Evolutionary conservation across 352 stramenopile species (phyloP).

Genomic region (Lagenidium sp.): DNA sequence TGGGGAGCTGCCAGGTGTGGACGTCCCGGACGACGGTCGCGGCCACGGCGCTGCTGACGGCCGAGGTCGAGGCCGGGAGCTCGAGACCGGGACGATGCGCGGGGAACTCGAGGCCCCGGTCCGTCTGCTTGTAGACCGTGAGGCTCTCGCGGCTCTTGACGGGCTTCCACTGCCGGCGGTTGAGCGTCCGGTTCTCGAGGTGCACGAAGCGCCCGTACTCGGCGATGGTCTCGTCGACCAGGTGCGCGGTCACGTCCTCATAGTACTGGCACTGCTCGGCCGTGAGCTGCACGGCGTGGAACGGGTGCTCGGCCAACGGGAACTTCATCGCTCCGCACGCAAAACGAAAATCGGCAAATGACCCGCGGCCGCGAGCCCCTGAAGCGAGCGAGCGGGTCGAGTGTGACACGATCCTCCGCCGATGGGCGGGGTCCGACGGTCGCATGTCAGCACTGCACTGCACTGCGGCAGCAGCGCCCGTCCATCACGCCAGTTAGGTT

Average conservation of each 20-base stretch:
- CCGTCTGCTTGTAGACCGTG: slow-evolving; percentile 20
- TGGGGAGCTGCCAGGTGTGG: slow-evolving; percentile 12
- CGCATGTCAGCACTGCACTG: no score
- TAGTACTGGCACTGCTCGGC: slow-evolving; percentile 8
- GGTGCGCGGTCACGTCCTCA: neutral
- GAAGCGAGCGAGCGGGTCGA: neutral
- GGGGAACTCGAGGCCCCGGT: neutral
- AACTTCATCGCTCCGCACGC: slow-evolving; percentile 12
- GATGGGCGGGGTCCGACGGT: no score
- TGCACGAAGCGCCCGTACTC: slow-evolving; percentile 17
- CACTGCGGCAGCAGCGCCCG: no score
- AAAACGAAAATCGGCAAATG: neutral
- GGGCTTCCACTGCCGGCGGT: slow-evolving; percentile 18
- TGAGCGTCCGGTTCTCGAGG: slow-evolving; percentile 13
- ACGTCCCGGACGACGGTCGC: slow-evolving; percentile 2
- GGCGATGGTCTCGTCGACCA: slow-evolving; percentile 14
- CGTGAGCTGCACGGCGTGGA: slow-evolving; percentile 15
- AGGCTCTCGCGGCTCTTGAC: slow-evolving; percentile 23
- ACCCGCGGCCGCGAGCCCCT: no score
- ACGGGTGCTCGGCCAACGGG: slow-evolving; percentile 12
- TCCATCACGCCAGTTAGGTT: no score
- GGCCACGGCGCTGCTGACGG: neutral
- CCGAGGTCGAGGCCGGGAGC: neutral
- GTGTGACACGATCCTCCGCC: no score
- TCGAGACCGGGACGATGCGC: neutral